A percentile compares a stretch with the other conserved stretches of the same genome.
These are phyloP conservation scores for Coemansia sp. DNA, from an alignment of 192 early-diverging fungal genomes.

Conservation along the genomic window DNA sequence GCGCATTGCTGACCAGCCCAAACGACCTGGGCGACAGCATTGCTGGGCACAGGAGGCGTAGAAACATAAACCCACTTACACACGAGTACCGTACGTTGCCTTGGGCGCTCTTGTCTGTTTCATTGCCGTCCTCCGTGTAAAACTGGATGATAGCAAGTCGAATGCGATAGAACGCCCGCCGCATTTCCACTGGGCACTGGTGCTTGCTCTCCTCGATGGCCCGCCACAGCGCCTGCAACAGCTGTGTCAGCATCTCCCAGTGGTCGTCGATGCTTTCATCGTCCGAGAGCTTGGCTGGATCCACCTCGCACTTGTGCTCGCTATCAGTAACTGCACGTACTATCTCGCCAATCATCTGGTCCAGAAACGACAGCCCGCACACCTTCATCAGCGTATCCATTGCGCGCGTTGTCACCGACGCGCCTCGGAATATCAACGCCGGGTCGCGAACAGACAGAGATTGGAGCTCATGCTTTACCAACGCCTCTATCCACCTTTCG, in stretches of 20 bases:
- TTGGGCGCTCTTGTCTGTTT: background rate
- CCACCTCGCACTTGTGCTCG: slow-evolving; percentile 65
- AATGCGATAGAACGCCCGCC: slow-evolving; percentile 39
- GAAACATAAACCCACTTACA: slow-evolving; percentile 69
- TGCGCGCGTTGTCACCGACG: slow-evolving; percentile 66
- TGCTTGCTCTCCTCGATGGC: slow-evolving; percentile 50
- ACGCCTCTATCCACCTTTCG: slow-evolving; percentile 35
- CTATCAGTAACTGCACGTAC: slow-evolving; percentile 57
- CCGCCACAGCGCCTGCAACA: slow-evolving; percentile 51
- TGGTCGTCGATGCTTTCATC: slow-evolving; percentile 38
- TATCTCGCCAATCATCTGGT: slow-evolving; percentile 65
- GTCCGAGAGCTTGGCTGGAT: slow-evolving; percentile 40
- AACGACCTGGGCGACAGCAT: slow-evolving; percentile 71
- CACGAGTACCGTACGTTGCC: slow-evolving; percentile 45
- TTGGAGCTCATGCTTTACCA: slow-evolving; percentile 45
- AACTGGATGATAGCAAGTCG: slow-evolving; percentile 15
- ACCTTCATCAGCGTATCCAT: slow-evolving; percentile 72
- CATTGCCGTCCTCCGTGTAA: slow-evolving; percentile 10
- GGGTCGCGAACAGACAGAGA: slow-evolving; percentile 36
- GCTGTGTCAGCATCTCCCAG: slow-evolving; percentile 53
- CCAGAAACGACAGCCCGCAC: slow-evolving; percentile 61
- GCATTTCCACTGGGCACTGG: slow-evolving; percentile 45
- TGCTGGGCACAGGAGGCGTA: slow-evolving; percentile 70
- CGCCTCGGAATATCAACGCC: slow-evolving; percentile 56
- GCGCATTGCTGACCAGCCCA: slow-evolving; percentile 63